Base-by-base conservation (phyloP, 805 yeast genomes). In the Candida silvatica region DNA sequence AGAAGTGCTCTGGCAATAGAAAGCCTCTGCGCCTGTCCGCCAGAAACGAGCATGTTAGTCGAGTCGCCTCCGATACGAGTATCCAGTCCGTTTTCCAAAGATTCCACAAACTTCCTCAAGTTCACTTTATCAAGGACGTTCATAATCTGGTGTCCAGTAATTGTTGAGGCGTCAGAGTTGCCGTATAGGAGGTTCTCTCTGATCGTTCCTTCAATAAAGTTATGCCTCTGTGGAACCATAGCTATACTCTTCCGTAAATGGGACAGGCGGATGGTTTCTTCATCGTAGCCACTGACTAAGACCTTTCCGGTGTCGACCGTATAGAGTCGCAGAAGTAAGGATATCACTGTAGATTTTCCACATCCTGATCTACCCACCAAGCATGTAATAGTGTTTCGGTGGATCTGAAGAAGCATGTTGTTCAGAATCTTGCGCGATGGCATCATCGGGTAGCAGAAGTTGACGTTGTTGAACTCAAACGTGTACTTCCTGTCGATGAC, bases 11-110 rank as follows among this genome's bases (percentile, higher is more conserved):
- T 66, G 0, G 90, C 95, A 34, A 92, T 74, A 0, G 92, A 78
- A 2, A 92, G 52, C 37, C 97, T 61, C 52, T 92, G 97, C 6
- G 80, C 66, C 54, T 92, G 97, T 2, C 98, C 98, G 19, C 95
- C 94, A 1, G 97, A 87, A 2, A 90, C 55, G 29, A 73, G 45
- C 1, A 63, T 43, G 42, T 39, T 38, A 11, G 61, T 55, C 7
- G 58, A 49, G 3, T 64, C 51, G 14, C 66, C 70, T 2, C 78
- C 80, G 17, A 90, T 59, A 11, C 56, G 48, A 0, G 95, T 72
- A 27, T 75, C 64, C 16, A 85, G 49, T 0, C 81, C 80, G 2
- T 69, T 60, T 0, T 82, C 77, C 8, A 84, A 61, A 0, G 67
- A 49, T 1, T 54, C 35, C 5, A 84, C 69, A 44, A 80, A 78